A percentile compares a stretch with the other conserved stretches of the same genome.
Evolutionary conservation across 805 yeast genomes (phyloP).

Genomic region (Suhomyces vadensis): DNA sequence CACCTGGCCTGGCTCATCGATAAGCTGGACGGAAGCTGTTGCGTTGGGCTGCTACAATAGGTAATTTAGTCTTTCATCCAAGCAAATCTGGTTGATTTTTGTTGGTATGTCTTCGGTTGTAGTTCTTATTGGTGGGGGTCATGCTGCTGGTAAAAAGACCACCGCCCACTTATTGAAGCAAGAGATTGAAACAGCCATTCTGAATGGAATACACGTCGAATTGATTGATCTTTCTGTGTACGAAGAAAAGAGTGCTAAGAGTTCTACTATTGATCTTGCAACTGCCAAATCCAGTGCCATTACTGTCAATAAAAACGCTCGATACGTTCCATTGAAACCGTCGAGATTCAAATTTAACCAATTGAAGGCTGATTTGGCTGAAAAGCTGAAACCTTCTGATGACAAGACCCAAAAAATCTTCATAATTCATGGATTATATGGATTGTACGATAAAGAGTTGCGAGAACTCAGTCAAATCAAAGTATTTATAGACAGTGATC

Average conservation of each 20-base stretch:
- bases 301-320: constrained; percentile 24
- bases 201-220: constrained; percentile 23
- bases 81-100: no score
- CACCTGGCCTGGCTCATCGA: no score
- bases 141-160: constrained; percentile 54
- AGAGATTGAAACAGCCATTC: constrained; percentile 15
- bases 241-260: constrained; percentile 16
- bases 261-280: constrained; percentile 3
- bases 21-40: no score
- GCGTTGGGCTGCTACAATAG: no score
- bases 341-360: constrained; percentile 41
- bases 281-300: constrained; percentile 29
- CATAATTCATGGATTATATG: constrained; percentile 77
- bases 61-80: no score
- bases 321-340: constrained; percentile 34
- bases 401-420: constrained; percentile 25
- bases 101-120: constrained; percentile 22
- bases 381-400: constrained; percentile 18
- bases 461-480: constrained; percentile 60
- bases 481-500: constrained; percentile 79
- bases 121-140: constrained; percentile 63
- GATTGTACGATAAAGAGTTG: constrained; percentile 63
- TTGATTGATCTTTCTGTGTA: constrained; percentile 49
- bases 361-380: constrained; percentile 20
- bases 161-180: constrained; percentile 38